These are phyloP conservation scores for Cryptococcus neoformans DNA, from an alignment of 1,284 basidiomycete genomes.

Conservation along the genomic window DNA sequence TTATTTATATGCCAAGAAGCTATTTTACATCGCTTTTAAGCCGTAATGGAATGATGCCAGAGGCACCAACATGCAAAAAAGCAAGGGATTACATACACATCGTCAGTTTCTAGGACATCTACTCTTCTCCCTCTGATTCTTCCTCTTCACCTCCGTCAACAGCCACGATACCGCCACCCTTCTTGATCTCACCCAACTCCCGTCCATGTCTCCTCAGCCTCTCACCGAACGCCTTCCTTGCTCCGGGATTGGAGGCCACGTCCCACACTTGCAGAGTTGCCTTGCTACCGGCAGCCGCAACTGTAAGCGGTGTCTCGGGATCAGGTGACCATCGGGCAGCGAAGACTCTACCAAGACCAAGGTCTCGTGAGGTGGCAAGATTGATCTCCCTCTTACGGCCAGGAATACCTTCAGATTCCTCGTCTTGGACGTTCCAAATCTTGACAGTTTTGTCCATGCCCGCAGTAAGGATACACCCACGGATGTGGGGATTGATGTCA, in stretches of 20 bases:
- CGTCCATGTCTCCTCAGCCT: conserved; percentile 70
- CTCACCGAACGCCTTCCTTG: conserved; percentile 69
- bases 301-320: conserved; percentile 71
- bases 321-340: conserved; percentile 87
- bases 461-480: conserved; percentile 87
- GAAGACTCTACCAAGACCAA: conserved; percentile 97
- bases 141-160: conserved; percentile 63
- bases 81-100: background rate
- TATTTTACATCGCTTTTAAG: too few species aligned
- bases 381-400: conserved; percentile 69
- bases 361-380: conserved; percentile 81
- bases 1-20: too few species aligned
- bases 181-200: conserved; percentile 58
- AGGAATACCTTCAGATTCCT: conserved; percentile 58
- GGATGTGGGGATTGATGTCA: conserved; percentile 87
- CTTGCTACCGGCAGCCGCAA: conserved; percentile 91
- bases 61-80: too few species aligned
- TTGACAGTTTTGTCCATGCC: conserved; percentile 93
- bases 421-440: conserved; percentile 81
- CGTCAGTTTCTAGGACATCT: conserved; percentile 1
- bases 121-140: conserved; percentile 40
- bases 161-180: conserved; percentile 64
- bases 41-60: too few species aligned
- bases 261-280: conserved; percentile 96
- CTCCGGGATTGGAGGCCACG: conserved; percentile 70